Percentiles rank a stretch among this genome's conserved stretches.
Conservation (phyloP, 2,329 filamentous ascomycete genomes). For the Hymenoscyphus fraxineus region DNA sequence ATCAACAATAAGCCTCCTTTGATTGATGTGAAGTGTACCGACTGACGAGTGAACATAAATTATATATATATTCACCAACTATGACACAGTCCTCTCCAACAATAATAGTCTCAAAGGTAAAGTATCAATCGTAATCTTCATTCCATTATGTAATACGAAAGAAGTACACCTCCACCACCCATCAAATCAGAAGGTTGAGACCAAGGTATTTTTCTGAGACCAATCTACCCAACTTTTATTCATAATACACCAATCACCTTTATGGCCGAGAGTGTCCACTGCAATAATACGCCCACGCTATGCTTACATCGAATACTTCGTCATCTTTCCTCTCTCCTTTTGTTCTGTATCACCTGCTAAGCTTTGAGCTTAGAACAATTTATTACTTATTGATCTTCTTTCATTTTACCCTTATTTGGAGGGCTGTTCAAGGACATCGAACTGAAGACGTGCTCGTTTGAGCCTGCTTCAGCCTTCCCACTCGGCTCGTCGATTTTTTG, state of each 20-base stretch:
- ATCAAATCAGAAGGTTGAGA: not conserved
- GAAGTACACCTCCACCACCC: not conserved
- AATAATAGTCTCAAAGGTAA: too few species aligned
- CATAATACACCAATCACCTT: not conserved
- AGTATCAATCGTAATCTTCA: not conserved
- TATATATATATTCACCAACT: not conserved
- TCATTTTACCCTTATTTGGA: not conserved
- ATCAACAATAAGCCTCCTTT: too few species aligned
- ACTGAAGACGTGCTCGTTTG: not conserved
- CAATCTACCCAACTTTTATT: not conserved
- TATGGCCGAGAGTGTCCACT: not conserved
- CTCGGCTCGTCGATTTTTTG: not conserved
- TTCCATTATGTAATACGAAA: not conserved
- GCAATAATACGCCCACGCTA: constrained; percentile 1
- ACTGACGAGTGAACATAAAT: too few species aligned
- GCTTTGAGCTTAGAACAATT: not conserved
- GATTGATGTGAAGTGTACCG: too few species aligned
- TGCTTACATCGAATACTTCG: not conserved
- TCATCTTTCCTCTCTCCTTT: not conserved
- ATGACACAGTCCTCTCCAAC: not conserved
- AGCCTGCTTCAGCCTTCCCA: not conserved
- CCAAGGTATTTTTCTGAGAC: not conserved
- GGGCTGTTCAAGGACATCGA: constrained; percentile 1
- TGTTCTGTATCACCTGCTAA: not conserved
- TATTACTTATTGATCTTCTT: not conserved